Evolutionary conservation across 2,329 filamentous ascomycete genomes (phyloP).

Genomic region (Trichoderma koningii): DNA sequence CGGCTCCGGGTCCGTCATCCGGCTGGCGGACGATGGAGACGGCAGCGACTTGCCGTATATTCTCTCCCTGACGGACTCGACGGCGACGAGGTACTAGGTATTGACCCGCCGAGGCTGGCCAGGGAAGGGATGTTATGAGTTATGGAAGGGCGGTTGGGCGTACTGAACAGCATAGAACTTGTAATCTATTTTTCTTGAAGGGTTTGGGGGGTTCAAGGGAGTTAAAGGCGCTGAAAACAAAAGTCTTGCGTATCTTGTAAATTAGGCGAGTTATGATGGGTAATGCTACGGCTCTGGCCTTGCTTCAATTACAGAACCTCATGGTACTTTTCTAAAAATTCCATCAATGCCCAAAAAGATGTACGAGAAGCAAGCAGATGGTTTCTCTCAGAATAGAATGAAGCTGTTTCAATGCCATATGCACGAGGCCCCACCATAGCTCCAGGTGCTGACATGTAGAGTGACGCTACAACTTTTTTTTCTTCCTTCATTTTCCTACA

Average conservation of each 20-base stretch:
- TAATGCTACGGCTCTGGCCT: background rate
- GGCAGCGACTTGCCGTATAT: constrained; percentile 42
- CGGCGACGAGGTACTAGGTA: constrained; percentile 33
- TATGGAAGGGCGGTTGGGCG: background rate
- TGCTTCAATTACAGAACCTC: background rate
- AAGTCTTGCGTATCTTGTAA: background rate
- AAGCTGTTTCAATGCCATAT: constrained; percentile 6
- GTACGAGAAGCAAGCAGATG: background rate
- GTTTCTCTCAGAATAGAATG: no score
- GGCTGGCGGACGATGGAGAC: constrained; percentile 47
- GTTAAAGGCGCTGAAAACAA: background rate
- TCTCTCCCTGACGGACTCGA: constrained; percentile 40
- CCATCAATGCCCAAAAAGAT: background rate
- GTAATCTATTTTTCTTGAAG: background rate
- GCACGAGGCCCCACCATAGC: constrained; percentile 13
- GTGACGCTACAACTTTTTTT: constrained; percentile 25
- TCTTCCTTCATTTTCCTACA: background rate
- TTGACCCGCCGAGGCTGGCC: background rate
- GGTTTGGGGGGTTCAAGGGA: background rate
- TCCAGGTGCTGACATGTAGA: background rate
- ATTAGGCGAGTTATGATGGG: background rate
- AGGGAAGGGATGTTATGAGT: background rate
- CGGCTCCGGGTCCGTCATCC: constrained; percentile 50
- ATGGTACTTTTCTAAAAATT: no score
- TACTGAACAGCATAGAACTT: background rate